Conservation (phyloP, 345 rosid genomes). For the Salix caprea region DNA sequence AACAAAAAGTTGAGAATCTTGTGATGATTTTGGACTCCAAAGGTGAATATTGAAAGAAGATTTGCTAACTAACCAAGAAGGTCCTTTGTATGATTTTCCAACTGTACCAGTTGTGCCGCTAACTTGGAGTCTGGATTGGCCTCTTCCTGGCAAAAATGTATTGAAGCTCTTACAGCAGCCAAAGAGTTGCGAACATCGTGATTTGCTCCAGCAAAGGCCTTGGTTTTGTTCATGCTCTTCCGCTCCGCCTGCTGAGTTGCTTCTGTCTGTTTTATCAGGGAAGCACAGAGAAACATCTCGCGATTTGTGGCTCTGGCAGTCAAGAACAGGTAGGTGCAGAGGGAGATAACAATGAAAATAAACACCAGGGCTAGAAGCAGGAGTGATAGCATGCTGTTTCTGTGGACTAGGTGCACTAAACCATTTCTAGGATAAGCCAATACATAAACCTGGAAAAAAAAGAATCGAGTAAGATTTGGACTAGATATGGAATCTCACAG, state of each 20-base stretch:
- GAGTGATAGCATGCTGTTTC: slow-evolving; percentile 16
- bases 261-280: slow-evolving; percentile 37
- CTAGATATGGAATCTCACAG: no score
- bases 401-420: slow-evolving; percentile 9
- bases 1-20: neutral
- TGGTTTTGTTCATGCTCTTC: slow-evolving; percentile 41
- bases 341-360: slow-evolving; percentile 7
- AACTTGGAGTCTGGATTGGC: slow-evolving; percentile 12
- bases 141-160: slow-evolving; percentile 18
- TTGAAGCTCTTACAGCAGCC: slow-evolving; percentile 17
- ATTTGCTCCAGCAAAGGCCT: slow-evolving; percentile 25
- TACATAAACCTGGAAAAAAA: slow-evolving; percentile 27
- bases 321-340: slow-evolving; percentile 21
- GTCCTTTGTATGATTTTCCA: slow-evolving; percentile 20
- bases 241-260: slow-evolving; percentile 52
- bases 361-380: slow-evolving; percentile 20
- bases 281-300: slow-evolving; percentile 39
- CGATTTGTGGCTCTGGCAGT: slow-evolving; percentile 37
- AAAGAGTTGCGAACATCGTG: slow-evolving; percentile 29
- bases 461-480: no score
- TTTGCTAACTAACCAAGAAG: slow-evolving; percentile 18
- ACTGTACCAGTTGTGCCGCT: slow-evolving; percentile 16
- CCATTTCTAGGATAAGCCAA: slow-evolving; percentile 20
- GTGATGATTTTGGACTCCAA: neutral
- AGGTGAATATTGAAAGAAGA: neutral